Conservation (phyloP, 768 basidiomycete species). For the Lentinus tigrinus region DNA sequence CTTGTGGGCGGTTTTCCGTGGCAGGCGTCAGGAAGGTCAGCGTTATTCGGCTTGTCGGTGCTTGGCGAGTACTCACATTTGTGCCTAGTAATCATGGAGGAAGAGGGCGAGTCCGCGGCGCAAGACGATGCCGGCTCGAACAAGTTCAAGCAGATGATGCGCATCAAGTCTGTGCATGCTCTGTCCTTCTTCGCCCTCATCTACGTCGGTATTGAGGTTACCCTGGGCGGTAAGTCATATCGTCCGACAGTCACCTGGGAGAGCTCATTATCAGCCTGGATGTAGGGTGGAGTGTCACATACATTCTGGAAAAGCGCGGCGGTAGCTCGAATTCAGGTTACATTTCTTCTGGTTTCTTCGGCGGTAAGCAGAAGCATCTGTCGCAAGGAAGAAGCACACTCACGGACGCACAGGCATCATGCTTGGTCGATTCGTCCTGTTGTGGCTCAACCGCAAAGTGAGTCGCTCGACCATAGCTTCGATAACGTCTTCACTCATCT, state of each 20-base stretch:
- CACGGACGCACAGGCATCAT: slow-evolving; percentile 17
- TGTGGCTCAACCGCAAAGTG: slow-evolving; percentile 29
- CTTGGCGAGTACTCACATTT: neutral
- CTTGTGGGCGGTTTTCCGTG: slow-evolving; percentile 25
- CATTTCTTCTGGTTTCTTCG: slow-evolving; percentile 43
- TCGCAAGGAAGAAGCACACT: neutral
- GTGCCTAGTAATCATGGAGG: slow-evolving; percentile 27
- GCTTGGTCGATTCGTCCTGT: slow-evolving; percentile 24
- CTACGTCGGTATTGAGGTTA: slow-evolving; percentile 43
- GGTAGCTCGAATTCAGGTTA: slow-evolving; percentile 40
- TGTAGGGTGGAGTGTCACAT: slow-evolving; percentile 46
- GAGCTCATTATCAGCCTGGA: neutral
- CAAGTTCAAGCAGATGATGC: slow-evolving; percentile 34
- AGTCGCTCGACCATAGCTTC: neutral
- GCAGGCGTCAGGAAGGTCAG: slow-evolving; percentile 30
- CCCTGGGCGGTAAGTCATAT: slow-evolving; percentile 36
- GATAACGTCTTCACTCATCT: neutral
- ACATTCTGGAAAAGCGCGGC: slow-evolving; percentile 36
- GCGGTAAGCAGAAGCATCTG: slow-evolving; percentile 19
- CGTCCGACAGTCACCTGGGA: neutral
- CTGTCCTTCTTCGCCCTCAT: slow-evolving; percentile 38
- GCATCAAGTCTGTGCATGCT: slow-evolving; percentile 33
- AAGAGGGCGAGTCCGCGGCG: slow-evolving; percentile 16
- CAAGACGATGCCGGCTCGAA: slow-evolving; percentile 29
- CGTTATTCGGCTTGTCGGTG: neutral